Conservation (phyloP, 1,284 basidiomycete genomes). For the Termitomyces sp. region DNA sequence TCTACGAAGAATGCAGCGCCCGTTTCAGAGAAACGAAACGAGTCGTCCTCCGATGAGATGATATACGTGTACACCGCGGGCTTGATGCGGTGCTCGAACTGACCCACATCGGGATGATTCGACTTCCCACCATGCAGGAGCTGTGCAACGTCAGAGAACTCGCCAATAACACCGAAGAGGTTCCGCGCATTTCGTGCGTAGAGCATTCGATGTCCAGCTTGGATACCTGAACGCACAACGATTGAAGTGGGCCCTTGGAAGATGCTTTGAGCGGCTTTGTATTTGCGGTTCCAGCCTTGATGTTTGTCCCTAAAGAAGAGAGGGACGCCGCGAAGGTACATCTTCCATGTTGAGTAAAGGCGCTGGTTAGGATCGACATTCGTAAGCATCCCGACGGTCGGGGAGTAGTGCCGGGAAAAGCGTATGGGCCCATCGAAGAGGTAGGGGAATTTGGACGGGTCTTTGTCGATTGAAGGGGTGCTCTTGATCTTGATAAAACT, state of each 20-base stretch:
- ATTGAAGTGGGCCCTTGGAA: constrained; percentile 58
- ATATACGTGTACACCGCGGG: constrained; percentile 77
- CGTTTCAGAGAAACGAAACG: constrained; percentile 73
- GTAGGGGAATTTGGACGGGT: constrained; percentile 44
- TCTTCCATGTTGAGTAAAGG: constrained; percentile 78
- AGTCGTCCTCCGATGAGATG: constrained; percentile 63
- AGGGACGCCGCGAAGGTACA: constrained; percentile 58
- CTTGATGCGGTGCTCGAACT: constrained; percentile 53
- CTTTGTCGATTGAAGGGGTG: constrained; percentile 22
- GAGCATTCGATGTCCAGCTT: constrained; percentile 67
- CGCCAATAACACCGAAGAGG: constrained; percentile 53
- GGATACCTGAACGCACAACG: constrained; percentile 61
- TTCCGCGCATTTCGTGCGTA: constrained; percentile 65
- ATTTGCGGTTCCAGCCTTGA: constrained; percentile 62
- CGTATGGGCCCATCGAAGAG: constrained; percentile 70
- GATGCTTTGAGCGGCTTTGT: constrained; percentile 66
- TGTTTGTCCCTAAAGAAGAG: constrained; percentile 54
- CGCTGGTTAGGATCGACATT: constrained; percentile 50
- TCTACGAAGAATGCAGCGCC: constrained; percentile 78
- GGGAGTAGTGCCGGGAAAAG: constrained; percentile 64
- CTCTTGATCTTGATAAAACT: constrained; percentile 29
- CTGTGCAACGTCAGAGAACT: constrained; percentile 38
- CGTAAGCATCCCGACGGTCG: constrained; percentile 58
- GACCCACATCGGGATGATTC: constrained; percentile 10
- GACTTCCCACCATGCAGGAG: constrained; percentile 43